Evolutionary conservation across 805 yeast species (phyloP).

Genomic region (Schizosaccharomyces osmophilus): DNA sequence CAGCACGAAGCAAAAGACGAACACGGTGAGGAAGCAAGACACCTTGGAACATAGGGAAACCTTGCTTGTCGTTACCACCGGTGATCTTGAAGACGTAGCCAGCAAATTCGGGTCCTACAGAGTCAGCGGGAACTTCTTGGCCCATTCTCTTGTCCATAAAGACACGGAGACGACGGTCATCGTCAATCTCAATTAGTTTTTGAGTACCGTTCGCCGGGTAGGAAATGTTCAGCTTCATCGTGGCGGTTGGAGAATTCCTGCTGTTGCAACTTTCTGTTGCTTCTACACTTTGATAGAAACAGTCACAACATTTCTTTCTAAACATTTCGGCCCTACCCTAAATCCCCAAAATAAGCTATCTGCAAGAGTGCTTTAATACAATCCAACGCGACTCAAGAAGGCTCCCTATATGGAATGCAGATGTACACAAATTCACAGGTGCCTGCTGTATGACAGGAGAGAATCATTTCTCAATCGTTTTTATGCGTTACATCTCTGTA

Average conservation of each 20-base stretch:
- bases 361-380: background rate
- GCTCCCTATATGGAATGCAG: too few species aligned
- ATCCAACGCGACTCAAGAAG: too few species aligned
- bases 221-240: conserved; percentile 75
- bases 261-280: background rate
- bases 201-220: conserved; percentile 99
- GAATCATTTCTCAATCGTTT: too few species aligned
- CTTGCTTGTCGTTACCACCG: conserved; percentile 99
- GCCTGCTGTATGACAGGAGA: too few species aligned
- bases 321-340: background rate
- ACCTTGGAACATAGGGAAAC: conserved; percentile 99
- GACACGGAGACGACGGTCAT: conserved; percentile 93
- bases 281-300: background rate
- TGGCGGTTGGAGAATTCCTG: conserved; percentile 1
- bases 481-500: too few species aligned
- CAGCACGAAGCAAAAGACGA: conserved; percentile 76
- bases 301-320: background rate
- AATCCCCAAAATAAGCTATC: background rate
- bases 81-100: conserved; percentile 97
- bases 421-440: too few species aligned
- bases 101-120: conserved; percentile 95
- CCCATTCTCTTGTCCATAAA: conserved; percentile 99
- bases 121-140: conserved; percentile 97
- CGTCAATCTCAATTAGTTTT: conserved; percentile 92
- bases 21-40: conserved; percentile 99